phyloP scores from a whole-genome alignment of 495 filamentous ascomycete genomes.

The Aspergillus cristatus region DNA sequence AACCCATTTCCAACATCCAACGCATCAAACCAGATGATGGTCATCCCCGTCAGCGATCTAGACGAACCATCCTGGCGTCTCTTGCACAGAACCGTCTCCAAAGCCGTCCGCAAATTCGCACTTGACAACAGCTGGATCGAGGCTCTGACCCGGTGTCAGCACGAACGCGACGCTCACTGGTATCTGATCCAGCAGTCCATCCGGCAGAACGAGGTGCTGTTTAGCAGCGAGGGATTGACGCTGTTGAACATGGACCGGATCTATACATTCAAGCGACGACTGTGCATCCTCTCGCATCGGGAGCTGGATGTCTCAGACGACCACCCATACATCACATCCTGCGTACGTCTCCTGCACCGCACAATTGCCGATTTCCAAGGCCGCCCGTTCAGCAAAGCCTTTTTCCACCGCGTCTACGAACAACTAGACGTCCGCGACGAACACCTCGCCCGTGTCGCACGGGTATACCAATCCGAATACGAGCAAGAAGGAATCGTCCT shows the following conservation, averaged over 20 bases:
- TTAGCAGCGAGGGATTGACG: slow-evolving; percentile 59
- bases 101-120: slow-evolving; percentile 34
- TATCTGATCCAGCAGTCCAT: slow-evolving; percentile 58
- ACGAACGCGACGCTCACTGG: slow-evolving; percentile 29
- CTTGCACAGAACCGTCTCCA: slow-evolving; percentile 32
- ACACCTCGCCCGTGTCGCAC: slow-evolving; percentile 46
- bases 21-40: slow-evolving; percentile 34
- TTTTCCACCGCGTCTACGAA: slow-evolving; percentile 53
- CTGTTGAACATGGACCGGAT: slow-evolving; percentile 60
- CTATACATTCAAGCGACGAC: slow-evolving; percentile 61
- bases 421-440: slow-evolving; percentile 48
- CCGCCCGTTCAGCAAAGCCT: slow-evolving; percentile 46
- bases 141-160: slow-evolving; percentile 25
- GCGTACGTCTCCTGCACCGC: slow-evolving; percentile 49
- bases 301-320: slow-evolving; percentile 22
- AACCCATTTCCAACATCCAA: slow-evolving; percentile 36
- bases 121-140: slow-evolving; percentile 37
- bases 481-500: slow-evolving; percentile 38
- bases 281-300: slow-evolving; percentile 45
- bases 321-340: slow-evolving; percentile 31
- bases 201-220: slow-evolving; percentile 58
- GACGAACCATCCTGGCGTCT: slow-evolving; percentile 26
- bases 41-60: slow-evolving; percentile 37
- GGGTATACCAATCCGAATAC: slow-evolving; percentile 49
- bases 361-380: slow-evolving; percentile 52